Evolutionary conservation across 495 filamentous ascomycete genomes (phyloP), one percentile per base, ranked within the genome.

Genomic region (Tuber borchii): DNA sequence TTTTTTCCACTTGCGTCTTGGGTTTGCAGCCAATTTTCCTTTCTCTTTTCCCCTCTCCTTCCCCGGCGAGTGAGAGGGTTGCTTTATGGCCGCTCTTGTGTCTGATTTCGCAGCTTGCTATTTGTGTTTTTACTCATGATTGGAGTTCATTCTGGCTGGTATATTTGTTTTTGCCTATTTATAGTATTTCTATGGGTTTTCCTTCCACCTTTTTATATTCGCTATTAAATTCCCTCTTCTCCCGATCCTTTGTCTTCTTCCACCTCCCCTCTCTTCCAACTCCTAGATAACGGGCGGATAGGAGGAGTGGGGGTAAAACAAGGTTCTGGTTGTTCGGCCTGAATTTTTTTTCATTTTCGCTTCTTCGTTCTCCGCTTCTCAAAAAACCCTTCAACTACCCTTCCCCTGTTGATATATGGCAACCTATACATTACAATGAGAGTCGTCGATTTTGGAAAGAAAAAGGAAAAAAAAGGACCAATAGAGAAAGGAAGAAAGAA

Each of bases 91-190:
- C n/a, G 56, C 10, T 65, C 26, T 17, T 6, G n/a, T 65, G 56
- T 65, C 56, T 17, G n/a, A 26, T 65, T 65, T 65, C 56, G 56
- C 20, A 26, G 26, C 26, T 65, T 65, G 10, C 56, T 65, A 65
- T 65, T 65, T 65, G n/a, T 65, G 56, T 65, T 65, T 51, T 31
- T 65, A 31, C 56, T 65, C 56, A 65, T 65, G 56, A 65, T 65
- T 65, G 56, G 56, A 65, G 56, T 65, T 65, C 10, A 31, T 65
- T 65, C 56, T 14, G 56, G 56, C 26, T 31, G 56, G 56, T 65
- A 65, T 65, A 12, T 65, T 65, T 65, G 56, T 65, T 65, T 65
- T 8, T 61, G 22, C 16, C 56, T 31, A 31, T 31, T 65, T 26
- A 65, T n/a, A 65, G 56, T n/a, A 65, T 65, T 65, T 17, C 56